Conservation (phyloP, 139 green algal species). For the Auxenochlorella pyrenoidosa region DNA sequence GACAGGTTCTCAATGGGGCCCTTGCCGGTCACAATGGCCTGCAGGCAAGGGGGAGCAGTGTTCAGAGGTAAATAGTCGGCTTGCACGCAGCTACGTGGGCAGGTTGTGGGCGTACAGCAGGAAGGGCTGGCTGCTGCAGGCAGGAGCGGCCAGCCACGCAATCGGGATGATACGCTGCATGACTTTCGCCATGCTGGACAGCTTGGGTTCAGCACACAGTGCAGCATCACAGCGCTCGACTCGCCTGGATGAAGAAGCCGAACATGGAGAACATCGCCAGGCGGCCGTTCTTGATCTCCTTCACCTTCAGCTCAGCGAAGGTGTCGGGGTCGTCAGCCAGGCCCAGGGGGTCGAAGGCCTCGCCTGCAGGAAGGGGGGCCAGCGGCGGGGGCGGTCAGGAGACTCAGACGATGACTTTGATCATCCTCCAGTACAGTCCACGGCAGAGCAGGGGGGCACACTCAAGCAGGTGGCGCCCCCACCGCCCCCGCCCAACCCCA, state of each 20-base stretch:
- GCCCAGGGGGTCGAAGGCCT: conserved; percentile 95
- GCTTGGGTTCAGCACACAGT: too few relatives aligned
- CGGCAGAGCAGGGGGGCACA: neutral
- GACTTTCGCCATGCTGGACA: too few relatives aligned
- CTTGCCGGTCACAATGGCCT: conserved; percentile 62
- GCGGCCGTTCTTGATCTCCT: conserved; percentile 95
- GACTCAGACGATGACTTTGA: too few relatives aligned
- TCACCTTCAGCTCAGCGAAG: conserved; percentile 84
- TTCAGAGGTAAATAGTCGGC: neutral
- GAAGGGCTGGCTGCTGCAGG: too few relatives aligned
- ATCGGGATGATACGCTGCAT: too few relatives aligned
- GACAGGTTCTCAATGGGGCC: conserved; percentile 78
- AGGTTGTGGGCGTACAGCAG: neutral
- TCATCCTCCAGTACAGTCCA: too few relatives aligned
- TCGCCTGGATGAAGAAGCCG: conserved; percentile 81
- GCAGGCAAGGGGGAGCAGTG: neutral
- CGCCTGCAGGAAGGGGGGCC: conserved; percentile 58
- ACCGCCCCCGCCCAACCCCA: too few relatives aligned
- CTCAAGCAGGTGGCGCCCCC: conserved; percentile 73
- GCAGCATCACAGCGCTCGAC: too few relatives aligned
- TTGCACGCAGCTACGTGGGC: neutral
- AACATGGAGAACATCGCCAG: conserved; percentile 91
- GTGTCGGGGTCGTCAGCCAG: conserved; percentile 94
- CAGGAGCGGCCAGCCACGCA: too few relatives aligned
- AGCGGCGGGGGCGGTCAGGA: neutral